Base-by-base conservation (phyloP, 2,329 filamentous ascomycete species). In the Colletotrichum acutatum region DNA sequence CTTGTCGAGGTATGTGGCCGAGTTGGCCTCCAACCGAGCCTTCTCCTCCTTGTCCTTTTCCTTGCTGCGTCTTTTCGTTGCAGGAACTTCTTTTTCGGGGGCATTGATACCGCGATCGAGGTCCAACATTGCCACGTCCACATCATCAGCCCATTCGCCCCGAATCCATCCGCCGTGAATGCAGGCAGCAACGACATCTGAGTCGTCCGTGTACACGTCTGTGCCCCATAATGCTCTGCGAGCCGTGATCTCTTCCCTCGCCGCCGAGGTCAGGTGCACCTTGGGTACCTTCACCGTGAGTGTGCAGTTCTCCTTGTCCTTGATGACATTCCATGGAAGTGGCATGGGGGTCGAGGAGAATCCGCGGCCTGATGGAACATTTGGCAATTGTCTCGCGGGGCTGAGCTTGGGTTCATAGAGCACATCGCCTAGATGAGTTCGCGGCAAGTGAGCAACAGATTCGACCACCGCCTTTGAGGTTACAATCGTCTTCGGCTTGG, bases 141-240 rank as follows among this genome's bases (percentile, higher is more conserved):
- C 89, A 46, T 94, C 93, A 7, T 95, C 91, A 5, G 91, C 87
- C 93, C 95, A 98, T 77, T 95, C 94, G 42, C 96, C 96, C 54
- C 92, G 91, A 76, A 99, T 93, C 91, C 95, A 98, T 4, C 97
- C 97, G 1, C 92, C 92, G 81, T 99, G 97, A 58, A 99, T 96
- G 72, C 95, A 96, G 2, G 96, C 95, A 0, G 95, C 96, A 28
- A 99, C 89, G 0, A 97, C 91, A 79, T 99, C 97, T 0, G 95
- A 98, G 82, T 99, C 97, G 77, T 99, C 97, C 0, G 95, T 97
- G 80, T 98, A 98, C 7, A 99, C 89, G 49, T 97, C 95, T 0
- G 95, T 97, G 1, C 97, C 97, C 95, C 96, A 99, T 0, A 99
- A 82, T 8, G 94, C 94, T 24, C 93, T 90, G 42, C 94, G 90